Base-by-base conservation (phyloP, 2,329 filamentous ascomycete species). In the Scedosporium aurantiacum region DNA sequence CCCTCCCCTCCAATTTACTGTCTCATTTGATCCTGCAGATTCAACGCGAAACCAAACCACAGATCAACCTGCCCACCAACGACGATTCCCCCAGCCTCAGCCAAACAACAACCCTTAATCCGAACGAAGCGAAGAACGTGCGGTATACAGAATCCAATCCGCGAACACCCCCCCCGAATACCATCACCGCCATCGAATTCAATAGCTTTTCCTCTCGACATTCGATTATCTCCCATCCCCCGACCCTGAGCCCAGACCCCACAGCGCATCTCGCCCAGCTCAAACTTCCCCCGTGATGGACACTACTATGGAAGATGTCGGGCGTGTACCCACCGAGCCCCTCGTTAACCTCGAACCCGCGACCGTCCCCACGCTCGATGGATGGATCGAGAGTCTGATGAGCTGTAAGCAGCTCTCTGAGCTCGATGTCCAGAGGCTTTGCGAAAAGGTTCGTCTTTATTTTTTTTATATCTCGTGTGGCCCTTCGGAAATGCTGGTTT, bases 351-450 rank as follows among this genome's bases (percentile, higher is more conserved):
- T 76, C 40, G 94, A 97, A 78, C 89, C 93, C 61, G 87, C 92
- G 64, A 90, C 91, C 68, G 94, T 96, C 79, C 86, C 89, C 64
- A 96, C 91, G 64, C 82, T 99, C 65, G 94, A 99, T 74, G 91
- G 92, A 72, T 99, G 94, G 94, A 97, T 99, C 73, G 93, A 97
- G 82, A 92, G 84, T 79, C 82, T 99, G 77, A 97, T 99, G 93
- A 86, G 79, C 73, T 99, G 94, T 89, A 99, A 99, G 81, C 94
- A 97, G 82, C 82, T 99, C 75, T 86, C 90, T 64, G 94, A 99
- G 80, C 82, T 84, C 66, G 94, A 99, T 74, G 94, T 99, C 65
- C 91, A 96, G 79, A 88, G 93, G 75, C 85, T 99, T 72, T 99
- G 94, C 81, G 94, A 97, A 74, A 96, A 97, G 88, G 93, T 96